These are phyloP conservation scores for Neopestalotiopsis sp. DNA, from an alignment of 2,329 filamentous ascomycete genomes.

Conservation along the genomic window DNA sequence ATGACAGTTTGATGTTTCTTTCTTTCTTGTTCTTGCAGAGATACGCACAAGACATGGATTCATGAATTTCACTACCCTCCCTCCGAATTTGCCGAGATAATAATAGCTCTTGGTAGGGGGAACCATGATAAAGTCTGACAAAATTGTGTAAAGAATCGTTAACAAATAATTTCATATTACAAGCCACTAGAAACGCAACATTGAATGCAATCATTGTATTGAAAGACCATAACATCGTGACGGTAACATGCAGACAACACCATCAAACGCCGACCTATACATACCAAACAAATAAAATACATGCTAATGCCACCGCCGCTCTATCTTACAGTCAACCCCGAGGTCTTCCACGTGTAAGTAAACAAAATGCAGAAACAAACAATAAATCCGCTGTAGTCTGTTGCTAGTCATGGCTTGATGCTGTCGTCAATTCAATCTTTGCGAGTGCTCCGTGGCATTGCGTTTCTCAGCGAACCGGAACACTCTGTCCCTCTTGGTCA, in stretches of 20 bases:
- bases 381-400: background rate
- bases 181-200: background rate
- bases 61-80: no score
- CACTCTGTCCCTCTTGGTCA: background rate
- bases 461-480: background rate
- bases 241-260: background rate
- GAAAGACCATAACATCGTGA: background rate
- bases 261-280: background rate
- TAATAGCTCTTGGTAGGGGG: no score
- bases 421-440: background rate
- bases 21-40: no score
- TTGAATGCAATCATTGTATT: background rate
- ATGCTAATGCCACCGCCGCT: background rate
- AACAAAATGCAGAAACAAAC: background rate
- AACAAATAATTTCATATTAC: no score
- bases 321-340: slow-evolving; percentile 12
- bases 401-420: background rate
- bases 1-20: no score
- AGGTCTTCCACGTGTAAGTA: slow-evolving; percentile 6
- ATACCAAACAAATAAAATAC: background rate
- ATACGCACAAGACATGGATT: no score
- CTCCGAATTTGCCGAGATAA: no score
- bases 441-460: slow-evolving; percentile 4
- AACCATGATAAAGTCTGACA: no score
- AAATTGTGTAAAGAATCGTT: background rate